Evolutionary conservation across 2,329 filamentous ascomycete species (phyloP), one percentile per base, ranked within the genome.

Genomic region (Myriosclerotinia duriaeana): DNA sequence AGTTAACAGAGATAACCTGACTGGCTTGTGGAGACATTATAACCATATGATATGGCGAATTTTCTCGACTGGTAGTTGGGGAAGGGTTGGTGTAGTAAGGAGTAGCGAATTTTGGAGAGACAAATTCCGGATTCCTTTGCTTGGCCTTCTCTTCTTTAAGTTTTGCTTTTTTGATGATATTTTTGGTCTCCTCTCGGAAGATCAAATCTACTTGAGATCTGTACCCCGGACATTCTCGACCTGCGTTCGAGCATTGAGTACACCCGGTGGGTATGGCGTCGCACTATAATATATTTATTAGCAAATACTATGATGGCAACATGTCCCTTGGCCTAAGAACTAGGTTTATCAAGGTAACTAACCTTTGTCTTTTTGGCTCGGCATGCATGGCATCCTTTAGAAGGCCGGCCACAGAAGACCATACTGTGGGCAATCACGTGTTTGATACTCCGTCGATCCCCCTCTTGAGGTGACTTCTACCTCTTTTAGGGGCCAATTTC

Each of bases 401-500:
- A 85, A 53, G 84, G 83, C 71, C 84, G 85, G 6, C 84, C 83
- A 70, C 84, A 85, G 72, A 84, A 86, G 7, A 85, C 83, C 84
- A 86, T 85, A 11, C 36, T 60, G 7, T 12, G 40, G 5, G 22
- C 3, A 48, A 59, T 22, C 26, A 48, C 11, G 42, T 17, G 20
- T n/a, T 59, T 59, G 26, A 59, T 17, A 22, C 26, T 36, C 56
- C 12, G n/a, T 12, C 11, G 42, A 36, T 34, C 42, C 26, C 14
- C 14, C 15, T 44, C 36, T 36, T 6, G 17, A 22, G 20, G 46
- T 22, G n/a, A 15, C 12, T 30, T 14, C 15, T 26, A 12, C 8
- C 2, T 17, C n/a, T 58, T 30, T 26, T 14, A 20, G 15, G 6
- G 15, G 15, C 3, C 26, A 12, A 20, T 44, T 12, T 30, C 5